Evolutionary conservation across 2,329 filamentous ascomycete species (phyloP).

Genomic region (Macroventuria anomochaeta): DNA sequence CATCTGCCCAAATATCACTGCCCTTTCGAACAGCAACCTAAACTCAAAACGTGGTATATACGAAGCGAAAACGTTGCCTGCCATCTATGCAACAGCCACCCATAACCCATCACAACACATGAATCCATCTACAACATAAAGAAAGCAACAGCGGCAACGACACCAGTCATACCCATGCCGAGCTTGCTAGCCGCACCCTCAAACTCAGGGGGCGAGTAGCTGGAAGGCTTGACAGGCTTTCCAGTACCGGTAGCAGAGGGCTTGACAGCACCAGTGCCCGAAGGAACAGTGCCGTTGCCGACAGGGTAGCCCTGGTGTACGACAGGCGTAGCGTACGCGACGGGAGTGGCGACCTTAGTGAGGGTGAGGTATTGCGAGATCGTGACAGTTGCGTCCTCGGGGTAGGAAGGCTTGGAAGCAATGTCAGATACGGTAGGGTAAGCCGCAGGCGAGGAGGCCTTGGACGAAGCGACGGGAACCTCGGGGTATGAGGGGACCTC

Average conservation of each 20-base stretch:
- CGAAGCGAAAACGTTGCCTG: conserved; percentile 6
- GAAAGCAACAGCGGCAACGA: conserved; percentile 29
- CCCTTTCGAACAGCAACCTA: conserved; percentile 2
- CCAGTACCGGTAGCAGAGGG: conserved; percentile 3
- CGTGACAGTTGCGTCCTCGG: conserved; percentile 15
- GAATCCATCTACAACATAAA: conserved; percentile 28
- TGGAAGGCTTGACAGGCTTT: conserved; percentile 21
- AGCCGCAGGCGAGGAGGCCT: conserved; percentile 1
- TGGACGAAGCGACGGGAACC: conserved; percentile 6
- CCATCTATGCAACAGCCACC: background rate
- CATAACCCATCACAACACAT: background rate
- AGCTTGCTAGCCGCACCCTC: conserved; percentile 36
- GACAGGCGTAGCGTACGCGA: conserved; percentile 7
- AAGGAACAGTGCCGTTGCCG: conserved; percentile 14
- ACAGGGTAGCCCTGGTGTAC: conserved; percentile 15
- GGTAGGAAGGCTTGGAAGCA: background rate
- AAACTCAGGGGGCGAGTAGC: conserved; percentile 26
- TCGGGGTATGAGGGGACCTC: conserved; percentile 16
- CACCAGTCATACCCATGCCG: conserved; percentile 27
- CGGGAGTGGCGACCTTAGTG: conserved; percentile 30
- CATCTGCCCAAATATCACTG: conserved; percentile 6
- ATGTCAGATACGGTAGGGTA: conserved; percentile 4
- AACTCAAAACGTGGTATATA: conserved; percentile 4
- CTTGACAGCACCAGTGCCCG: conserved; percentile 17
- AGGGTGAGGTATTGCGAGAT: conserved; percentile 27